Evolutionary conservation across 192 early-diverging fungal species (phyloP).

Genomic region (Cladochytrium replicatum): DNA sequence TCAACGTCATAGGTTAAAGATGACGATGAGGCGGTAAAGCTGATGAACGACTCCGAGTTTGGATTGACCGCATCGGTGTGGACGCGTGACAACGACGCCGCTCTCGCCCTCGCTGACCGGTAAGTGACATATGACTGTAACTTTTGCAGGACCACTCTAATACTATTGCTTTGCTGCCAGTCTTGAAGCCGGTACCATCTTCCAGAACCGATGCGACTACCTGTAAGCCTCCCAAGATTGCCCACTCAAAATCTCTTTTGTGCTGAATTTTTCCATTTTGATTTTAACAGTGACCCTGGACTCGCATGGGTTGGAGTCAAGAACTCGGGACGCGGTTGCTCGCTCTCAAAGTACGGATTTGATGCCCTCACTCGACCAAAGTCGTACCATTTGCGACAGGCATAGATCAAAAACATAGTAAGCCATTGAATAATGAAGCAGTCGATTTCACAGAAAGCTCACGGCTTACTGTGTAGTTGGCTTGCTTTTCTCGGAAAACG

Average conservation of each 20-base stretch:
- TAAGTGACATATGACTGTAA: background rate
- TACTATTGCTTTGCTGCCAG: slow-evolving; percentile 11
- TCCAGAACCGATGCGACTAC: slow-evolving; percentile 77
- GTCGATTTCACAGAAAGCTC: too few species aligned
- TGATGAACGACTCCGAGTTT: slow-evolving; percentile 76
- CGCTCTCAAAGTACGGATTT: slow-evolving; percentile 61
- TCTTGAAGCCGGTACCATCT: slow-evolving; percentile 70
- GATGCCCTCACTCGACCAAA: slow-evolving; percentile 61
- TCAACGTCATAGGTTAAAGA: too few species aligned
- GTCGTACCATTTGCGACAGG: slow-evolving; percentile 56
- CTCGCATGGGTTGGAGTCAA: slow-evolving; percentile 72
- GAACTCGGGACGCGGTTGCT: slow-evolving; percentile 59
- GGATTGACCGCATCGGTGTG: slow-evolving; percentile 77
- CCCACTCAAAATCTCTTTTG: too few species aligned
- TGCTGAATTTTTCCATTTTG: too few species aligned
- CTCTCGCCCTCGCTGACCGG: slow-evolving; percentile 41
- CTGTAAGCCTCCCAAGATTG: too few species aligned
- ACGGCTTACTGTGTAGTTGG: too few species aligned
- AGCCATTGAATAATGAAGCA: too few species aligned
- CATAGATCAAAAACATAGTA: too few species aligned
- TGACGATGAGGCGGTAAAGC: slow-evolving; percentile 61
- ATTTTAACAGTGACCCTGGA: too few species aligned
- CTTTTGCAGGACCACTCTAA: background rate
- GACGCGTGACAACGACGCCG: slow-evolving; percentile 55
- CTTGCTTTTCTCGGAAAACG: too few species aligned